phyloP scores from a whole-genome alignment of 192 early-diverging fungal genomes.

The Lobosporangium transversale region DNA sequence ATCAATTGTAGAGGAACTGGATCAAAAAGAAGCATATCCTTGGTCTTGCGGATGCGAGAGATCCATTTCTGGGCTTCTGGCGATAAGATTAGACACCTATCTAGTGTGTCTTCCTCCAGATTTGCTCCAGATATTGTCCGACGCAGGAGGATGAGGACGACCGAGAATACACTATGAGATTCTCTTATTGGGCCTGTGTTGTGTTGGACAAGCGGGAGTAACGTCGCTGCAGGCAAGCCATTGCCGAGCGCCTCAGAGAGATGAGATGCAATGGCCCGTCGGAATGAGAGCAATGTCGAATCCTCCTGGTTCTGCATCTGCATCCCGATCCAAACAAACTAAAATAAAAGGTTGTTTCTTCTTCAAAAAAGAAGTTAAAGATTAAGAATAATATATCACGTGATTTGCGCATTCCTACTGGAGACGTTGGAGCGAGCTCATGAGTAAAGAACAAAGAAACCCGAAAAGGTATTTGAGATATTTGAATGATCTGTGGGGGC shows the following conservation, averaged over 20 bases:
- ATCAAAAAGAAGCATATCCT: conserved; percentile 42
- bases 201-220: conserved; percentile 30
- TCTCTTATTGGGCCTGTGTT: conserved; percentile 16
- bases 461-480: too few relatives aligned
- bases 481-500: too few relatives aligned
- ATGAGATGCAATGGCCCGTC: conserved; percentile 30
- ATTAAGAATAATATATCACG: too few relatives aligned
- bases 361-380: too few relatives aligned
- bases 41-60: background rate
- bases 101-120: background rate
- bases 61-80: conserved; percentile 4
- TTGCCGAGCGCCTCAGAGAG: conserved; percentile 3
- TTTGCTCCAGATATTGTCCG: background rate
- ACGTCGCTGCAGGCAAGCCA: background rate
- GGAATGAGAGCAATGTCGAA: conserved; percentile 18
- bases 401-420: too few relatives aligned
- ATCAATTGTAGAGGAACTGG: conserved; percentile 19
- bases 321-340: too few relatives aligned
- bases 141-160: conserved; percentile 25
- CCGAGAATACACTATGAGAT: conserved; percentile 34
- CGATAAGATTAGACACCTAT: conserved; percentile 7
- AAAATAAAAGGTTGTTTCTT: too few relatives aligned
- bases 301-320: too few relatives aligned
- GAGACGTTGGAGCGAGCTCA: too few relatives aligned
- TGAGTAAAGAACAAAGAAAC: too few relatives aligned